phyloP scores from a whole-genome alignment of 768 basidiomycete genomes.

The Gyrodon lividus region DNA sequence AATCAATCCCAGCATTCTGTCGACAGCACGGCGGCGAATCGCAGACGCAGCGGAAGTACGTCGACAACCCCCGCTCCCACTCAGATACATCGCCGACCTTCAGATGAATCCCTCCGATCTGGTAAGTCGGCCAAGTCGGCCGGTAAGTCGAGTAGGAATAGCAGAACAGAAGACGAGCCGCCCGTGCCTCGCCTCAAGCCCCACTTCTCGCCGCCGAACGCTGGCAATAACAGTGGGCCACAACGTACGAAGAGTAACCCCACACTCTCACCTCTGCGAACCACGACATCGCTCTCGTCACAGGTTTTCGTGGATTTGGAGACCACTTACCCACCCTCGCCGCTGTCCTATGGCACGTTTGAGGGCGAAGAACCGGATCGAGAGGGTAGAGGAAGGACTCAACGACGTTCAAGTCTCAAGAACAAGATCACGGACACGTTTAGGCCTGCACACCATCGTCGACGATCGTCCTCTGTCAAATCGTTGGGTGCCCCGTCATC shows the following conservation, averaged over 20 bases:
- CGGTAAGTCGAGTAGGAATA: slow-evolving; percentile 31
- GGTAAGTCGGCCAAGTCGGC: slow-evolving; percentile 37
- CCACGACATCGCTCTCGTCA: slow-evolving; percentile 24
- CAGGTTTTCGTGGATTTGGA: slow-evolving; percentile 29
- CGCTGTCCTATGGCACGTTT: slow-evolving; percentile 22
- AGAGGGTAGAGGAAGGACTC: slow-evolving; percentile 26
- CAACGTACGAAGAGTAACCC: slow-evolving; percentile 56
- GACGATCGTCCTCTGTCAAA: slow-evolving; percentile 34
- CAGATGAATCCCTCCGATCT: slow-evolving; percentile 42
- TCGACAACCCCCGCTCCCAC: slow-evolving; percentile 13
- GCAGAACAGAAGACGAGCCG: slow-evolving; percentile 26
- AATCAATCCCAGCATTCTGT: slow-evolving; percentile 32
- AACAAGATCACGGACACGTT: slow-evolving; percentile 34
- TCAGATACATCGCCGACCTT: slow-evolving; percentile 31
- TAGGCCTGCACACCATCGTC: slow-evolving; percentile 31
- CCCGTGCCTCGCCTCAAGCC: slow-evolving; percentile 32
- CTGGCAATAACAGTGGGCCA: slow-evolving; percentile 12
- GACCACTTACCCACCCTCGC: slow-evolving; percentile 26
- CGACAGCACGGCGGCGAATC: slow-evolving; percentile 18
- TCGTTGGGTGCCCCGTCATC: slow-evolving; percentile 33
- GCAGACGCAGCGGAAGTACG: slow-evolving; percentile 30
- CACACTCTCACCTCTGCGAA: slow-evolving; percentile 24
- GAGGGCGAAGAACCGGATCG: slow-evolving; percentile 26
- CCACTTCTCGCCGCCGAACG: slow-evolving; percentile 22
- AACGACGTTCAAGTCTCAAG: slow-evolving; percentile 32